These are phyloP conservation scores for Epicoccum sorghinum DNA, from an alignment of 2,329 filamentous ascomycete species.

Conservation along the genomic window DNA sequence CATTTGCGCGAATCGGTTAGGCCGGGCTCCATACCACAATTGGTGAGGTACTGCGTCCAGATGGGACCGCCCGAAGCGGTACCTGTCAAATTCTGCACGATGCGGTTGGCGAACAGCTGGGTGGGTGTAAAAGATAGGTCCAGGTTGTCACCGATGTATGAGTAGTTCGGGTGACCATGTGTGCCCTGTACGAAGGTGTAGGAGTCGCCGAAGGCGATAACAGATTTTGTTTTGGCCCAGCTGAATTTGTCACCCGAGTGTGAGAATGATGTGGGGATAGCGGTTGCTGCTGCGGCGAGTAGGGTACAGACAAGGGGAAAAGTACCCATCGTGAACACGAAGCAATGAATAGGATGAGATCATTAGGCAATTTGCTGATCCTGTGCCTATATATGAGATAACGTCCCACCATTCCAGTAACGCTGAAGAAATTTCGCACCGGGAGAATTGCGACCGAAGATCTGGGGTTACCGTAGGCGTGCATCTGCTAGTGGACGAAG, in stretches of 20 bases:
- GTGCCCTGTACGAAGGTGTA: slow-evolving; percentile 62
- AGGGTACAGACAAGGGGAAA: not conserved
- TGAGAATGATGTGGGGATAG: slow-evolving; percentile 2
- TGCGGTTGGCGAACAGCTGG: slow-evolving; percentile 55
- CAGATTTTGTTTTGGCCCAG: slow-evolving; percentile 27
- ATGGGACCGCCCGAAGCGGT: slow-evolving; percentile 60
- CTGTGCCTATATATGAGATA: not conserved
- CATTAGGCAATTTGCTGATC: too few species aligned
- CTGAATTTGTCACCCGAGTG: slow-evolving; percentile 11
- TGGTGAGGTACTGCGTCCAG: slow-evolving; percentile 61
- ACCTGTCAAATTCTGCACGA: slow-evolving; percentile 59
- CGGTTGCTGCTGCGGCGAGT: not conserved
- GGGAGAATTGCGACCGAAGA: slow-evolving; percentile 26
- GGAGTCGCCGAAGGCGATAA: slow-evolving; percentile 58
- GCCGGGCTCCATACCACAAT: slow-evolving; percentile 55
- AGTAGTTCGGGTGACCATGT: slow-evolving; percentile 57
- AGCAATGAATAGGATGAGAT: too few species aligned
- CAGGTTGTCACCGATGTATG: slow-evolving; percentile 61
- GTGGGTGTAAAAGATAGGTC: slow-evolving; percentile 54
- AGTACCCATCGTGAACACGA: too few species aligned
- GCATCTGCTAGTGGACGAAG: not conserved
- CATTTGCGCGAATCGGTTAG: slow-evolving; percentile 54
- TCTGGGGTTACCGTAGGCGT: not conserved
- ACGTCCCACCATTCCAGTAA: slow-evolving; percentile 1
- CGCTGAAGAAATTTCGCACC: not conserved